Evolutionary conservation across 345 rosid genomes (phyloP).

Genomic region (Combretum micranthum): DNA sequence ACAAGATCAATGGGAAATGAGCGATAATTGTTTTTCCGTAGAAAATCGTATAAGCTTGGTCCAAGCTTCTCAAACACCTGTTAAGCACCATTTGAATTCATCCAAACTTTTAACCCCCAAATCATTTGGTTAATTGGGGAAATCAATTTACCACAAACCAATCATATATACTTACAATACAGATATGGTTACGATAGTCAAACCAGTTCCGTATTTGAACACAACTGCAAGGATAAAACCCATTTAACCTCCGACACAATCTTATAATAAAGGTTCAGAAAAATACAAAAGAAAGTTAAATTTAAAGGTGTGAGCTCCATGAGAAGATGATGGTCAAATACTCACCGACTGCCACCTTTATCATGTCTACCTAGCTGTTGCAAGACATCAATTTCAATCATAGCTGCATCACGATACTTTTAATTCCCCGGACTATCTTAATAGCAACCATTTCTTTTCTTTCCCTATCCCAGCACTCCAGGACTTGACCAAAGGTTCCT

Average conservation of each 20-base stretch:
- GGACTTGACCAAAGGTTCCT: slow-evolving; percentile 92
- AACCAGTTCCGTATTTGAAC: slow-evolving; percentile 99
- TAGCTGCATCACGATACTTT: slow-evolving; percentile 89
- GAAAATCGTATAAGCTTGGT: slow-evolving; percentile 99
- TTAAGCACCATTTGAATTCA: slow-evolving; percentile 79
- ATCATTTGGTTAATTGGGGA: slow-evolving; percentile 49
- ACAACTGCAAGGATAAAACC: slow-evolving; percentile 99
- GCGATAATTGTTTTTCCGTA: slow-evolving; percentile 97
- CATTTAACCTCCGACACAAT: slow-evolving; percentile 49
- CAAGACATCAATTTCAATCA: slow-evolving; percentile 81
- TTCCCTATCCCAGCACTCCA: slow-evolving; percentile 93
- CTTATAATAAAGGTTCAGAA: neutral
- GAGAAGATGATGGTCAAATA: slow-evolving; percentile 7
- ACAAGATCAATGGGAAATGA: slow-evolving; percentile 98
- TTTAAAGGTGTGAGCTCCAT: neutral
- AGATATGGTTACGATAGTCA: slow-evolving; percentile 99
- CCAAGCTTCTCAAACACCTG: slow-evolving; percentile 99
- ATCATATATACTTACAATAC: slow-evolving; percentile 88
- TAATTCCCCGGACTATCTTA: slow-evolving; percentile 81
- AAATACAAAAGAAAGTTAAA: neutral
- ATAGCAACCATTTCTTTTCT: slow-evolving; percentile 85
- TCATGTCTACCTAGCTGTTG: slow-evolving; percentile 85
- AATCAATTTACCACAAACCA: slow-evolving; percentile 52
- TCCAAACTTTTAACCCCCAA: slow-evolving; percentile 76
- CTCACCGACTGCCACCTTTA: slow-evolving; percentile 82